A percentile compares a stretch with the other conserved stretches of the same genome.
Evolutionary conservation across 768 basidiomycete genomes (phyloP).

Genomic region (Panaeolus papilionaceus): DNA sequence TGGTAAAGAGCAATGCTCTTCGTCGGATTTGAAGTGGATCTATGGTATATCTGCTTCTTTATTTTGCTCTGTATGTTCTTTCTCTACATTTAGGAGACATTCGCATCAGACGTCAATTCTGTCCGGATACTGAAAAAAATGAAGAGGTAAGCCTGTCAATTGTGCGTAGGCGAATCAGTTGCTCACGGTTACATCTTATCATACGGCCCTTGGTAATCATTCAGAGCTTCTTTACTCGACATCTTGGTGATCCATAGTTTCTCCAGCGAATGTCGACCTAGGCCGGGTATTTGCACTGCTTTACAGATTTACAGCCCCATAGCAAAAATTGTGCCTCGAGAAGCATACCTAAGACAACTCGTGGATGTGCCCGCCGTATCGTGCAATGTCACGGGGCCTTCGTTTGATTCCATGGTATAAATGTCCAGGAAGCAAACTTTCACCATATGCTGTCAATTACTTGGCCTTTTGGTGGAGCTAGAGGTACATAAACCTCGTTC

Average conservation of each 20-base stretch:
- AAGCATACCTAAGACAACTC: background rate
- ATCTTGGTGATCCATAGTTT: constrained; percentile 12
- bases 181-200: background rate
- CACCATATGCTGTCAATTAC: background rate
- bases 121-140: background rate
- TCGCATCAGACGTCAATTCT: constrained; percentile 5
- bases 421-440: background rate
- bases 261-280: background rate
- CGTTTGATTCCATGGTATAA: background rate
- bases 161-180: background rate
- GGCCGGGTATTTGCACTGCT: background rate
- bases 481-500: constrained; percentile 11
- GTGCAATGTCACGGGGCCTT: background rate
- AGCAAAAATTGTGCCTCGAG: background rate
- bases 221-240: background rate
- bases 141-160: background rate
- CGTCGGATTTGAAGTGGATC: constrained; percentile 5
- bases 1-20: constrained; percentile 5
- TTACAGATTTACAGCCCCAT: background rate
- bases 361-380: background rate
- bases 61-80: constrained; percentile 5
- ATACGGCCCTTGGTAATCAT: background rate
- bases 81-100: background rate
- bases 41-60: constrained; percentile 1
- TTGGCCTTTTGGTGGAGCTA: background rate